These are phyloP conservation scores for Dichotomocladium elegans DNA, from an alignment of 371 early-diverging fungal genomes.

Conservation along the genomic window DNA sequence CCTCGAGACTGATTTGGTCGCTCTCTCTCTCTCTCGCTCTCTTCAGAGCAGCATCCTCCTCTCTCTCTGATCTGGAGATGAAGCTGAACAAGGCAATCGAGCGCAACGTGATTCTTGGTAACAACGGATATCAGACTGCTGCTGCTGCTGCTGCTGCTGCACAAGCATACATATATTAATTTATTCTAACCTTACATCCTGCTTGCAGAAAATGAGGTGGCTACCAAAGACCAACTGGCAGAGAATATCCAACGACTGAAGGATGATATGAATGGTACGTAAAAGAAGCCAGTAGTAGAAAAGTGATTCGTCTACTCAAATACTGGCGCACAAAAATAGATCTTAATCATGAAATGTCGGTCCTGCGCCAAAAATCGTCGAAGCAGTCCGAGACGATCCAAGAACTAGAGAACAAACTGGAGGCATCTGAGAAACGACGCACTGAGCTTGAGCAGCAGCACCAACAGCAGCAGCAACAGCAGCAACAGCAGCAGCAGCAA, in stretches of 20 bases:
- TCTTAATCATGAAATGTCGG: slow-evolving; percentile 53
- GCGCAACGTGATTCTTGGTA: slow-evolving; percentile 58
- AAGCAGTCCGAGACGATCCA: slow-evolving; percentile 29
- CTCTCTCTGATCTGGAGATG: slow-evolving; percentile 66
- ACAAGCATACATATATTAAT: neutral
- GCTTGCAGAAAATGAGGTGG: neutral
- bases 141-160: neutral
- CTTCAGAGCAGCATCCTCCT: slow-evolving; percentile 66
- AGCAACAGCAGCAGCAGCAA: slow-evolving; percentile 20
- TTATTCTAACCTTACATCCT: neutral
- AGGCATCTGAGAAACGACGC: slow-evolving; percentile 27
- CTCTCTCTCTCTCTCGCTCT: neutral
- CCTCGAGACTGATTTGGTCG: no score
- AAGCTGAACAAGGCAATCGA: slow-evolving; percentile 70
- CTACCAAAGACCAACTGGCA: slow-evolving; percentile 42
- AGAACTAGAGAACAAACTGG: slow-evolving; percentile 35
- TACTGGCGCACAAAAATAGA: slow-evolving; percentile 30
- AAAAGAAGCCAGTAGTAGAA: no score
- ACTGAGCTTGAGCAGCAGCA: slow-evolving; percentile 4
- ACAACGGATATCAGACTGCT: neutral
- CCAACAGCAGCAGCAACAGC: slow-evolving; percentile 3
- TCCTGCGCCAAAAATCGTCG: slow-evolving; percentile 44
- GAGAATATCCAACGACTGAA: slow-evolving; percentile 77
- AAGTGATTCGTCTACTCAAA: no score
- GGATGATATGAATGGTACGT: slow-evolving; percentile 67